phyloP scores from a whole-genome alignment of 371 early-diverging fungal genomes.

The Mucor piriformis region DNA sequence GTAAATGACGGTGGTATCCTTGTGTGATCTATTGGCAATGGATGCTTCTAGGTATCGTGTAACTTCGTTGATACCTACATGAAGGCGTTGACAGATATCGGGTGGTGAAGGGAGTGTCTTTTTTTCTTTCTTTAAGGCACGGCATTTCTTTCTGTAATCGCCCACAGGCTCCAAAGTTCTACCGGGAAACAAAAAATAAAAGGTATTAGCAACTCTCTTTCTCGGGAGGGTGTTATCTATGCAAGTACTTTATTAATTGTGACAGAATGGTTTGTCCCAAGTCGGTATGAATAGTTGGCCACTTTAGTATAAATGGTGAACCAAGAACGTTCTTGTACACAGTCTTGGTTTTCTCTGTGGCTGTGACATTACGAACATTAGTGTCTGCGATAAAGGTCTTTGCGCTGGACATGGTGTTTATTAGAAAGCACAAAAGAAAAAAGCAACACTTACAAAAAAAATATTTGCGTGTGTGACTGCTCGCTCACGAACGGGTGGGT shows the following conservation, averaged over 20 bases:
- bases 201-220: no score
- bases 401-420: slow-evolving; percentile 6
- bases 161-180: slow-evolving; percentile 35
- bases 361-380: slow-evolving; percentile 20
- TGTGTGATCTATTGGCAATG: slow-evolving; percentile 5
- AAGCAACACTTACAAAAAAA: background rate
- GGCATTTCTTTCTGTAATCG: slow-evolving; percentile 11
- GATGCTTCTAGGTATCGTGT: slow-evolving; percentile 31
- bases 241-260: slow-evolving; percentile 33
- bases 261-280: slow-evolving; percentile 22
- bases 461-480: no score
- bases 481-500: no score
- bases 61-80: slow-evolving; percentile 37
- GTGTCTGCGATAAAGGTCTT: background rate
- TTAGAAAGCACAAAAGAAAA: background rate
- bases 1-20: slow-evolving; percentile 31
- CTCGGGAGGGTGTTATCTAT: no score
- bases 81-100: slow-evolving; percentile 24
- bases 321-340: slow-evolving; percentile 38
- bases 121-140: slow-evolving; percentile 13
- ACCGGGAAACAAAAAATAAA: background rate
- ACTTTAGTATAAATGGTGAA: slow-evolving; percentile 40
- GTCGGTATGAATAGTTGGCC: slow-evolving; percentile 35
- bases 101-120: slow-evolving; percentile 11
- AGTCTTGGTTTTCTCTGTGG: slow-evolving; percentile 20